Percentiles rank a stretch among this genome's conserved stretches.
Conservation (phyloP, 1,139 yeast species). For the Arxiozyma bovina region DNA sequence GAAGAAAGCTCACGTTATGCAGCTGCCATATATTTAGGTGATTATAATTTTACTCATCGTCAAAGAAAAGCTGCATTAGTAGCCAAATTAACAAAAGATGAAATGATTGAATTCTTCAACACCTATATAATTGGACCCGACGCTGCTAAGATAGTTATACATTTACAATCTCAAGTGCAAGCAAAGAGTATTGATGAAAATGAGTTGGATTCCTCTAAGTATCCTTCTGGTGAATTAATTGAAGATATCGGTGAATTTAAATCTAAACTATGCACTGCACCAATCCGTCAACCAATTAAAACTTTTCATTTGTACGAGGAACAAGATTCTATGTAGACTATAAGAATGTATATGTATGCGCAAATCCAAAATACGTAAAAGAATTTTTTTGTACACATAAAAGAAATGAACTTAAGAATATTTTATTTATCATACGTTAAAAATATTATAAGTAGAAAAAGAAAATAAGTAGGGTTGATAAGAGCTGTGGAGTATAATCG, state of each 20-base stretch:
- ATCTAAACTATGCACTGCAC: constrained; percentile 36
- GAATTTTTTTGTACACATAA: not conserved
- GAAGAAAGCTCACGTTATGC: constrained; percentile 69
- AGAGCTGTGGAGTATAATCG: constrained; percentile 32
- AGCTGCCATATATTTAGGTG: constrained; percentile 63
- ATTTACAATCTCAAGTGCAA: constrained; percentile 53
- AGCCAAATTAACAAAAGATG: constrained; percentile 44
- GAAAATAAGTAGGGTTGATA: not conserved
- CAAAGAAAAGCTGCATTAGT: constrained; percentile 51
- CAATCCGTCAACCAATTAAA: constrained; percentile 37
- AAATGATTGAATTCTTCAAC: constrained; percentile 49
- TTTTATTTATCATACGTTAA: not conserved
- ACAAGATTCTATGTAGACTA: not conserved
- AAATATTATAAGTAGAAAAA: not conserved
- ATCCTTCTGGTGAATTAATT: constrained; percentile 34
- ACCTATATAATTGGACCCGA: constrained; percentile 37
- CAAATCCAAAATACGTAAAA: not conserved
- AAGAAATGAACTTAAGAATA: not conserved
- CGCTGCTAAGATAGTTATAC: constrained; percentile 50
- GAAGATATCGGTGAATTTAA: constrained; percentile 38
- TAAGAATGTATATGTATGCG: not conserved
- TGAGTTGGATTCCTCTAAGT: constrained; percentile 19
- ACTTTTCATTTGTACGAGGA: constrained; percentile 13
- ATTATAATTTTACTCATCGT: constrained; percentile 59
- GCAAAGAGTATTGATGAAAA: constrained; percentile 22